Base-by-base conservation (phyloP, 495 filamentous ascomycete species). In the Tetracladium marchalianum region DNA sequence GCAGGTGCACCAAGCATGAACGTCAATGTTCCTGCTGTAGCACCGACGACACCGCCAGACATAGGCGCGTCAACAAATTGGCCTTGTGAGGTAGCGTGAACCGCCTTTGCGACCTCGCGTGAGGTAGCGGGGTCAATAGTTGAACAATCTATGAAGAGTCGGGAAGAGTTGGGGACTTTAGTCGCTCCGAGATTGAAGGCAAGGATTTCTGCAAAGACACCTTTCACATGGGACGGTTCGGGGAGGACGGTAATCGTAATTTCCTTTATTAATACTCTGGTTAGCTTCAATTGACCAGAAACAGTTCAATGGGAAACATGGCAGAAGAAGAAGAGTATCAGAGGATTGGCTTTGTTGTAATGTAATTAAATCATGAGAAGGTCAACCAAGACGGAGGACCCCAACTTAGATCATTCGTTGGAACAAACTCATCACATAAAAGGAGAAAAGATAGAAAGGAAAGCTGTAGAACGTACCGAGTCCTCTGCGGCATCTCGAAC, bases 71-170 rank as follows among this genome's bases (percentile, higher is more conserved):
- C 85, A 31, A 88, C 77, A 43, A 90, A 90, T 42, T 61, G 55
- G 0, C 67, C 74, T 42, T 71, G 61, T 2, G 71, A 57, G 0
- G 77, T 72, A 16, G 70, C 62, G 31, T 78, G 66, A 16, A 88
- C 75, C 11, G 69, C 68, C 31, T 75, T 69, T 7, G 82, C 81
- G 24, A 89, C 73, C 47, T 78, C 70, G 45, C 73, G 75, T 2
- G 85, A 88, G 1, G 87, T 81, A 15, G 77, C 70, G 0, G 87
- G 85, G 60, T 94, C 87, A 47, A 94, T 93, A 9, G 87, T 94
- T 4, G 87, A 93, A 44, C 76, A 82, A 53, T 90, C 85, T 52
- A 90, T 86, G 57, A 87, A 87, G 17, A 88, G 54, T 15, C 82
- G 78, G 37, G 76, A 62, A 8, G 73, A 60, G 27, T 66, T 63